Evolutionary conservation across 73 alveolate species (phyloP).

Genomic region (Durusdinium trenchii): DNA sequence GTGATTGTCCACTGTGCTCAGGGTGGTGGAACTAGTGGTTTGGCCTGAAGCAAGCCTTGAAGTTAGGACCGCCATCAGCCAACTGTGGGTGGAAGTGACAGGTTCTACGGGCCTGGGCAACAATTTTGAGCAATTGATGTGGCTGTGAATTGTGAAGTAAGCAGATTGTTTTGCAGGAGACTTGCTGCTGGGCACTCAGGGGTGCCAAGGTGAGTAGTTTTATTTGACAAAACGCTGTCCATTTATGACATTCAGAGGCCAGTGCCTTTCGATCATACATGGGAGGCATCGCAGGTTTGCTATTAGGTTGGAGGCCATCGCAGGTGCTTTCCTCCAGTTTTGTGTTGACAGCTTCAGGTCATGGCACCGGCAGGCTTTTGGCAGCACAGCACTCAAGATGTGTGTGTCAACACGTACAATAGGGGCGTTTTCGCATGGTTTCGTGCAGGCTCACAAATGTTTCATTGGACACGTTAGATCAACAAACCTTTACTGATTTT

Average conservation of each 20-base stretch:
- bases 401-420: neutral
- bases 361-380: slow-evolving; percentile 83
- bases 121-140: no score
- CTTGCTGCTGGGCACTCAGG: neutral
- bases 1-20: neutral
- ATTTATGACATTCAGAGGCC: no score
- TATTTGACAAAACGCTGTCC: no score
- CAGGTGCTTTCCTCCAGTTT: no score
- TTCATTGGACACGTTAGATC: no score
- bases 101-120: neutral
- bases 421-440: neutral
- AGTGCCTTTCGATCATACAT: no score
- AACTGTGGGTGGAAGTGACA: neutral
- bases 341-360: slow-evolving; percentile 18
- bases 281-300: no score
- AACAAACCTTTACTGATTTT: no score
- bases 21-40: slow-evolving; percentile 85
- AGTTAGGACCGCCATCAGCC: slow-evolving; percentile 28
- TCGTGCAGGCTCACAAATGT: no score
- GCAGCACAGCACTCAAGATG: slow-evolving; percentile 9
- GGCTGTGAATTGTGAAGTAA: no score
- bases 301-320: no score
- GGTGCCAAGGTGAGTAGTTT: no score
- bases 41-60: slow-evolving; percentile 84
- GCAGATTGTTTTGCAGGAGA: neutral